Percentiles rank a stretch among this genome's conserved stretches.
phyloP scores from a whole-genome alignment of 495 filamentous ascomycete species.

The Hyaloscypha hepaticicola region DNA sequence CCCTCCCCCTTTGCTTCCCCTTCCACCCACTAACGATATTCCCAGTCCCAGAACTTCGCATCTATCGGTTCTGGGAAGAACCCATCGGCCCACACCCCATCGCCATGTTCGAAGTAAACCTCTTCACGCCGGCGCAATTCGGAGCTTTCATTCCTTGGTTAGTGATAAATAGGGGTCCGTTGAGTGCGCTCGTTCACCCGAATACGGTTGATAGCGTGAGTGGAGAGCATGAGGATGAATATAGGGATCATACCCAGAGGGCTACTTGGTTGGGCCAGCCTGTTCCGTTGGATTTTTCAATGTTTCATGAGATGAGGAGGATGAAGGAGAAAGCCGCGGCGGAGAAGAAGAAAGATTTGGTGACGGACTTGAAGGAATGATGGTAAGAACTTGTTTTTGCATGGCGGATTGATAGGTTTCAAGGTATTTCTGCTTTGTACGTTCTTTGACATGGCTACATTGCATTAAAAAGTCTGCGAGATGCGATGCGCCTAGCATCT shows the following conservation, averaged over 20 bases:
- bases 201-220: conserved; percentile 58
- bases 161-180: conserved; percentile 75
- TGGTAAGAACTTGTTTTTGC: no score
- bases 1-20: background rate
- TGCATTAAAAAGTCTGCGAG: no score
- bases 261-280: conserved; percentile 85
- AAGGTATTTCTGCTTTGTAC: no score
- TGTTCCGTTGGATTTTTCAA: conserved; percentile 62
- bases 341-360: background rate
- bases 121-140: conserved; percentile 74
- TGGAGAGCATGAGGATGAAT: conserved; percentile 38
- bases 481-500: no score
- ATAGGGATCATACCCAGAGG: conserved; percentile 60
- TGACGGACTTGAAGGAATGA: conserved; percentile 3
- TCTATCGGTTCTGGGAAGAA: conserved; percentile 74
- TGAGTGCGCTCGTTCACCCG: conserved; percentile 79
- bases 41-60: conserved; percentile 78
- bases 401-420: no score
- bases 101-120: conserved; percentile 90
- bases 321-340: conserved; percentile 4
- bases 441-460: no score
- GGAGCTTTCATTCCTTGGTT: conserved; percentile 59
- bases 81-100: conserved; percentile 81
- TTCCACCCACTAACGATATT: background rate
- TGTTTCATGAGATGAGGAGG: conserved; percentile 47